phyloP scores from a whole-genome alignment of 768 basidiomycete genomes.

The Pisolithus albus region DNA sequence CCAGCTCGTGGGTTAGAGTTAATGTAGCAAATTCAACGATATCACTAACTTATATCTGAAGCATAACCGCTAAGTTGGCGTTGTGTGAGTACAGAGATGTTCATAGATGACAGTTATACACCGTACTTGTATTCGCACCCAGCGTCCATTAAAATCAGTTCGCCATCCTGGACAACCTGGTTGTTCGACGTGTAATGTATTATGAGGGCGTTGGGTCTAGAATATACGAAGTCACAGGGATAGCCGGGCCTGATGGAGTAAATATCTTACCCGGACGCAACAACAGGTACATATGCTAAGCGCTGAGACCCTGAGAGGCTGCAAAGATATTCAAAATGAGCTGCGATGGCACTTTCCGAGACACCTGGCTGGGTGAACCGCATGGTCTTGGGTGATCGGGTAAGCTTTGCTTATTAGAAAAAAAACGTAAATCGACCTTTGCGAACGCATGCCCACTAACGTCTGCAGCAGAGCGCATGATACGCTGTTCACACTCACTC shows the following conservation, averaged over 20 bases:
- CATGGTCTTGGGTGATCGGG: conserved; percentile 61
- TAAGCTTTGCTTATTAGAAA: not conserved
- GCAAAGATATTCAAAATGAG: conserved; percentile 90
- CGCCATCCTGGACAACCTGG: conserved; percentile 59
- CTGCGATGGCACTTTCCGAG: conserved; percentile 56
- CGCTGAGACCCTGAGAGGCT: conserved; percentile 73
- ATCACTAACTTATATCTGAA: conserved; percentile 77
- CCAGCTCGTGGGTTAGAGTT: conserved; percentile 3
- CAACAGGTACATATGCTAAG: conserved; percentile 95
- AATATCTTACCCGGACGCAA: conserved; percentile 76
- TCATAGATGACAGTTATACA: not conserved
- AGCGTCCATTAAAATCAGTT: conserved; percentile 83
- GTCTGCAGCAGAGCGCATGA: conserved; percentile 83
- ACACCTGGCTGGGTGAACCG: conserved; percentile 53
- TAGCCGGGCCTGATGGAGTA: not conserved
- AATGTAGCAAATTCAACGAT: not conserved
- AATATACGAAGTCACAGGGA: not conserved
- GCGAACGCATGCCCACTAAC: conserved; percentile 83
- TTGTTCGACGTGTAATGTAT: conserved; percentile 96
- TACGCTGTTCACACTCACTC: conserved; percentile 62
- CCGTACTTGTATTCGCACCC: conserved; percentile 87
- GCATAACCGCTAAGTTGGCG: conserved; percentile 66
- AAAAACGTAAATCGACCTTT: conserved; percentile 44
- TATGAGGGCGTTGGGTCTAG: conserved; percentile 77
- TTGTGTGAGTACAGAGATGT: too few relatives aligned